phyloP scores from a whole-genome alignment of 208 protist species.

The Lotmaria passim region DNA sequence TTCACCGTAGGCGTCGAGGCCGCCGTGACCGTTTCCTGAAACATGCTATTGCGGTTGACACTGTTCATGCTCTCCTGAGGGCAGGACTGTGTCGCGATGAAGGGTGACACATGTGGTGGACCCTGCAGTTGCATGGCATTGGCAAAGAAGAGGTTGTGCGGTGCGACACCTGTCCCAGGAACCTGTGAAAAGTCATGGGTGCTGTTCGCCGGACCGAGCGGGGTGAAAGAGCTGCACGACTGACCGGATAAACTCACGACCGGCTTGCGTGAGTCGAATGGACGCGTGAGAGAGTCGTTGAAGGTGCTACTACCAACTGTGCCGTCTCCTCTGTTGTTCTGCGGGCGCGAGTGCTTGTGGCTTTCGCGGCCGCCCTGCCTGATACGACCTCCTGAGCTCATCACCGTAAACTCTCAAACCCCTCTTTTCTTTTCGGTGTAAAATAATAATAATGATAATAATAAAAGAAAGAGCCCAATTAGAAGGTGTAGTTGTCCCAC shows the following conservation, averaged over 20 bases:
- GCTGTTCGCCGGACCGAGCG: not conserved
- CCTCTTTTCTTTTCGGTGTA: too few species aligned
- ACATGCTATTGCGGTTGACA: too few species aligned
- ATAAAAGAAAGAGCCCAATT: not conserved
- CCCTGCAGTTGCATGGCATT: slow-evolving; percentile 1
- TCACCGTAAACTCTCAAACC: not conserved
- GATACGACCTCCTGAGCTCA: slow-evolving; percentile 1
- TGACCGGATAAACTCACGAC: not conserved
- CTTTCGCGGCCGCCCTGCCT: not conserved
- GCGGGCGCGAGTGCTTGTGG: not conserved
- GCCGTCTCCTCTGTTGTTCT: not conserved
- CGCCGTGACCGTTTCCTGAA: not conserved
- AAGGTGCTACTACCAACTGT: not conserved
- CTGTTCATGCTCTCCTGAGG: not conserved
- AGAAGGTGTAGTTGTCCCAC: not conserved
- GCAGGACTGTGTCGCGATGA: not conserved
- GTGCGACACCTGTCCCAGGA: not conserved
- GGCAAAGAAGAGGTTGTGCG: not conserved
- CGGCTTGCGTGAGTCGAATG: slow-evolving; percentile 4
- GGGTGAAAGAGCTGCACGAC: not conserved
- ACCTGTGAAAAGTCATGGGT: slow-evolving; percentile 6
- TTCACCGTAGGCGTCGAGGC: too few species aligned
- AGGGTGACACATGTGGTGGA: not conserved
- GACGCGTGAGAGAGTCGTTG: slow-evolving; percentile 7
- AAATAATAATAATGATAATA: not conserved